These are phyloP conservation scores for Neodidymelliopsis sp. DNA, from an alignment of 2,329 filamentous ascomycete species.

Conservation along the genomic window DNA sequence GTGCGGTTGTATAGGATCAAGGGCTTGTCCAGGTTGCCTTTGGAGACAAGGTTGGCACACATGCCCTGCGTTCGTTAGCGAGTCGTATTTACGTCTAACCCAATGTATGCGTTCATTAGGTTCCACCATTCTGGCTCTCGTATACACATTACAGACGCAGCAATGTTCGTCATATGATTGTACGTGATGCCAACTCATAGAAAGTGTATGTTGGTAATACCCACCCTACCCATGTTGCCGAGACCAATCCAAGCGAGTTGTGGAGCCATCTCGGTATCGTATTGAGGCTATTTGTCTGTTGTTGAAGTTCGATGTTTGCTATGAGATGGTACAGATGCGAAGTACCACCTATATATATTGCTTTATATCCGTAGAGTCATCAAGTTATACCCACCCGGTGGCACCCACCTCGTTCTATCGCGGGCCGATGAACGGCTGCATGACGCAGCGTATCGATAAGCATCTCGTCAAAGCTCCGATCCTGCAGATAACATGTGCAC, in stretches of 20 bases:
- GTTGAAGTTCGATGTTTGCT: not conserved
- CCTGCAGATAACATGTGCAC: slow-evolving; percentile 17
- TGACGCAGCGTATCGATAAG: slow-evolving; percentile 34
- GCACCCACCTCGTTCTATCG: too few species aligned
- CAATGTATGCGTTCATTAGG: not conserved
- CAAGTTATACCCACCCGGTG: slow-evolving; percentile 11
- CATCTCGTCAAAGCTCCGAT: slow-evolving; percentile 10
- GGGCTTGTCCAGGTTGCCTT: slow-evolving; percentile 74
- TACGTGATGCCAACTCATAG: slow-evolving; percentile 6
- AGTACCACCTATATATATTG: slow-evolving; percentile 1
- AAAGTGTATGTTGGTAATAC: slow-evolving; percentile 34
- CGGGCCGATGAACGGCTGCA: slow-evolving; percentile 14
- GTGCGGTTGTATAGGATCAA: slow-evolving; percentile 85
- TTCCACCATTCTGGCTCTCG: too few species aligned
- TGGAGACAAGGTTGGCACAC: slow-evolving; percentile 75
- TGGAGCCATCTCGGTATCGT: slow-evolving; percentile 47
- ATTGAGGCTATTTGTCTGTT: too few species aligned
- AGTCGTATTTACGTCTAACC: not conserved
- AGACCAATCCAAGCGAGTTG: slow-evolving; percentile 81
- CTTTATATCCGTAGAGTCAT: slow-evolving; percentile 7
- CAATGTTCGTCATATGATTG: too few species aligned
- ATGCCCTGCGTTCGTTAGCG: slow-evolving; percentile 27
- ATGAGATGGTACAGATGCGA: not conserved
- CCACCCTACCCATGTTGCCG: slow-evolving; percentile 85
- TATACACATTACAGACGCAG: too few species aligned